Evolutionary conservation across 2,329 filamentous ascomycete species (phyloP).

Genomic region (Neofusicoccum cordaticola): DNA sequence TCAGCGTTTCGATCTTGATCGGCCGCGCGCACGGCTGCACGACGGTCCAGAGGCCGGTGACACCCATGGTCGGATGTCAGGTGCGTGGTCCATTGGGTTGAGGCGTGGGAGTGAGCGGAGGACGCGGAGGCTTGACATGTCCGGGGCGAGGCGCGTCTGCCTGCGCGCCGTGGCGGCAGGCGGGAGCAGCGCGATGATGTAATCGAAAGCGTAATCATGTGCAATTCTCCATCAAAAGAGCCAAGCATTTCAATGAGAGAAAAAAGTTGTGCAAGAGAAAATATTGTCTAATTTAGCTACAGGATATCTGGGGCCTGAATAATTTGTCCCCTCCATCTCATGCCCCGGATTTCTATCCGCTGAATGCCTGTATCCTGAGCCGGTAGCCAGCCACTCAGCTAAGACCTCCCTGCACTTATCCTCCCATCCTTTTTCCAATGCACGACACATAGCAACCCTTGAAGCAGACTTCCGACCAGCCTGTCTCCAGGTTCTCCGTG

Average conservation of each 20-base stretch:
- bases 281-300: no score
- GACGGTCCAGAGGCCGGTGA: conserved; percentile 96
- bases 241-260: no score
- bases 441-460: neutral
- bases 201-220: conserved; percentile 15
- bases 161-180: neutral
- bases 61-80: conserved; percentile 67
- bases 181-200: conserved; percentile 5
- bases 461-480: neutral
- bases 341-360: neutral
- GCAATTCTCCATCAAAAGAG: no score
- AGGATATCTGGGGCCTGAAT: no score
- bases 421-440: no score
- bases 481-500: neutral
- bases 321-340: no score
- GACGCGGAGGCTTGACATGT: neutral
- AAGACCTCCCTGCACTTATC: neutral
- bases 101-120: neutral
- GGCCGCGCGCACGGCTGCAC: conserved; percentile 92
- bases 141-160: conserved; percentile 3
- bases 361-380: neutral
- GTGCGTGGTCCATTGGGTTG: neutral
- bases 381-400: neutral
- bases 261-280: no score
- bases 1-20: conserved; percentile 93